phyloP scores from a whole-genome alignment of 257 asterid species.

The Solanum commersonii region DNA sequence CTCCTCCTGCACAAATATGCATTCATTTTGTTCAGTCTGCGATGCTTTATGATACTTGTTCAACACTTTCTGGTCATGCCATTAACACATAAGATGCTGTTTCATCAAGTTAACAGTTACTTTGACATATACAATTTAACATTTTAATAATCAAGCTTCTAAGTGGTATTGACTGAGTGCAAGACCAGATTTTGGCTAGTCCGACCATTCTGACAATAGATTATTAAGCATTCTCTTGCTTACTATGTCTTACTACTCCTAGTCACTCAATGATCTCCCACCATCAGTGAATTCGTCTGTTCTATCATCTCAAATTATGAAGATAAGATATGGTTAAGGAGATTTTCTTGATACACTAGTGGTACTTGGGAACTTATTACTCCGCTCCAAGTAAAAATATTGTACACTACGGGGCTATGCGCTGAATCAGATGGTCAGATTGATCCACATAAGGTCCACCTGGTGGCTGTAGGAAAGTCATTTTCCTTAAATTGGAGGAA shows the following conservation, averaged over 20 bases:
- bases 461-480: background rate
- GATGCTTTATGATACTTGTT: too few relatives aligned
- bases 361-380: background rate
- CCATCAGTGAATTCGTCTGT: background rate
- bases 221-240: background rate
- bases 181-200: background rate
- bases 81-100: too few relatives aligned
- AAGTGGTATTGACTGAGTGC: background rate
- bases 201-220: background rate
- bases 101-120: too few relatives aligned
- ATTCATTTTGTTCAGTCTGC: too few relatives aligned
- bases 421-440: background rate
- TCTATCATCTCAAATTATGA: background rate
- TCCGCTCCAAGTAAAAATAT: background rate
- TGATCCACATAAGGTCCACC: background rate
- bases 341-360: background rate
- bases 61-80: too few relatives aligned
- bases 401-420: background rate
- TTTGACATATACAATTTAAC: too few relatives aligned
- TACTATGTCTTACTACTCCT: background rate
- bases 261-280: background rate
- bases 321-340: background rate
- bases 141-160: background rate
- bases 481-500: background rate
- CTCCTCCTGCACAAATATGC: too few relatives aligned